phyloP scores from a whole-genome alignment of 2,329 filamentous ascomycete species.

The Acephala macrosclerotiorum region DNA sequence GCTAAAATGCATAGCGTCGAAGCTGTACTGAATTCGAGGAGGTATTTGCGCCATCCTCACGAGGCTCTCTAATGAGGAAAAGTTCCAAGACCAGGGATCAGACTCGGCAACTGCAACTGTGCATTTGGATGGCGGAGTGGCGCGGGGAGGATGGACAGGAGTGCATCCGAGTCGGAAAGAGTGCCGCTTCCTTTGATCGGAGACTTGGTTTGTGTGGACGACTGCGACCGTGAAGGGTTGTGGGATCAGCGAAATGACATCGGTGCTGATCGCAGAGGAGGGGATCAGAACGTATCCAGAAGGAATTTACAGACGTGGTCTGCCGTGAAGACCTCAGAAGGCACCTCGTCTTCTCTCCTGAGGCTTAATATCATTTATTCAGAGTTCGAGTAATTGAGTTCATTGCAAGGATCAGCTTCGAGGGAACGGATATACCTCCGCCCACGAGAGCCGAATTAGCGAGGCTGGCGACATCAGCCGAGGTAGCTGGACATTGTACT shows the following conservation, averaged over 20 bases:
- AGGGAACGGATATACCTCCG: no score
- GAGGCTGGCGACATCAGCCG: no score
- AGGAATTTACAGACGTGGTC: background rate
- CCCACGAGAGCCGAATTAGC: no score
- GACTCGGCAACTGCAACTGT: conserved; percentile 1
- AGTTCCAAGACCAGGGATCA: background rate
- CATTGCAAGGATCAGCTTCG: no score
- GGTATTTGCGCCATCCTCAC: background rate
- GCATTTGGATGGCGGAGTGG: background rate
- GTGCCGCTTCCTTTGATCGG: background rate
- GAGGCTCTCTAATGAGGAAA: conserved; percentile 12
- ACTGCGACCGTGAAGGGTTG: background rate
- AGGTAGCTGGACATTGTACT: background rate
- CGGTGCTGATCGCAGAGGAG: background rate
- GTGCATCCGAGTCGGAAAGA: background rate
- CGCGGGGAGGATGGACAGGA: background rate
- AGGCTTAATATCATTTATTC: no score
- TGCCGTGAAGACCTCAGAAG: no score
- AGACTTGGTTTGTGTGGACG: background rate
- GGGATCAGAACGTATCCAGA: background rate
- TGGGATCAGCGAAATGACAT: conserved; percentile 5
- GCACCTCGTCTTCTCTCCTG: no score
- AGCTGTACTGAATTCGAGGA: conserved; percentile 12
- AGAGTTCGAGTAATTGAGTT: no score
- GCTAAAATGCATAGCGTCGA: conserved; percentile 12